A percentile compares a stretch with the other conserved stretches of the same genome.
These are phyloP conservation scores for Laetiporus sulphureus DNA, from an alignment of 1,284 basidiomycete species.

Conservation along the genomic window DNA sequence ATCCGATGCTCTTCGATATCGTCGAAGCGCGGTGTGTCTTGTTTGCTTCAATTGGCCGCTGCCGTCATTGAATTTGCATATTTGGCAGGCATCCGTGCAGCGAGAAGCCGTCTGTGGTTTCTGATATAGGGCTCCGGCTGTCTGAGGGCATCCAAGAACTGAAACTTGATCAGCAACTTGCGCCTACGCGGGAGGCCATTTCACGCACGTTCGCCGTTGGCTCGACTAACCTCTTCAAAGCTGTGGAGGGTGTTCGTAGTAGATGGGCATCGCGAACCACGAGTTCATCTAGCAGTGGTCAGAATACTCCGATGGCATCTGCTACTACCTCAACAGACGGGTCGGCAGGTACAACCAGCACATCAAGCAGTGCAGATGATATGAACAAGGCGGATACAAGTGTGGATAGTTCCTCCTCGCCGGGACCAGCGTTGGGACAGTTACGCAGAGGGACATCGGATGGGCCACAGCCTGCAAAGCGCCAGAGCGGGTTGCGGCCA, in stretches of 20 bases:
- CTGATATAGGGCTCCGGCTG: slow-evolving; percentile 84
- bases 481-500: slow-evolving; percentile 20
- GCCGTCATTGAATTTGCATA: not conserved
- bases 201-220: slow-evolving; percentile 68
- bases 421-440: slow-evolving; percentile 11
- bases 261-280: slow-evolving; percentile 54
- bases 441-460: slow-evolving; percentile 2
- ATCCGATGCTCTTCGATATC: slow-evolving; percentile 87
- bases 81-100: slow-evolving; percentile 74
- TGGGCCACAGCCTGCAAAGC: slow-evolving; percentile 9
- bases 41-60: too few relatives aligned
- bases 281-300: slow-evolving; percentile 21
- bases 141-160: slow-evolving; percentile 89
- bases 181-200: slow-evolving; percentile 82
- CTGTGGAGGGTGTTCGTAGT: slow-evolving; percentile 79
- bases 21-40: slow-evolving; percentile 75
- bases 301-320: slow-evolving; percentile 12
- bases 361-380: slow-evolving; percentile 38
- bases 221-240: slow-evolving; percentile 80
- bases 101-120: slow-evolving; percentile 80
- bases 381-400: slow-evolving; percentile 40
- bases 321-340: slow-evolving; percentile 7
- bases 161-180: slow-evolving; percentile 84
- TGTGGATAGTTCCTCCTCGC: slow-evolving; percentile 8
- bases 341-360: slow-evolving; percentile 11